phyloP scores from a whole-genome alignment of 1,139 yeast genomes.

The Eremothecium sinecaudum region DNA sequence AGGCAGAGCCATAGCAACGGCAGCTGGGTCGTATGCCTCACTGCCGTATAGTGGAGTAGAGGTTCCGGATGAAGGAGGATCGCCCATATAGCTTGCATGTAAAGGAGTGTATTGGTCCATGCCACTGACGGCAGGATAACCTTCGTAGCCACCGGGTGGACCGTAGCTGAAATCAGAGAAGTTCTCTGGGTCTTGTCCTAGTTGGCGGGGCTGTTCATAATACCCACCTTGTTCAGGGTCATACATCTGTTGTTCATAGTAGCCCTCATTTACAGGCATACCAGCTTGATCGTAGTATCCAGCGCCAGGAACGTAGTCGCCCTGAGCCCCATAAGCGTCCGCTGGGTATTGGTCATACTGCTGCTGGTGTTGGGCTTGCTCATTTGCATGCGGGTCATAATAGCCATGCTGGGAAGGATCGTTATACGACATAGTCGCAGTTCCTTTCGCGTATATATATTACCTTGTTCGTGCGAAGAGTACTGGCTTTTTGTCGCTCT shows the following conservation, averaged over 20 bases:
- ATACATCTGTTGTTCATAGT: slow-evolving; percentile 13
- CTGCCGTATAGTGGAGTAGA: slow-evolving; percentile 92
- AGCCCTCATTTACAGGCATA: slow-evolving; percentile 1
- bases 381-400: slow-evolving; percentile 6
- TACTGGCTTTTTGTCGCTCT: too few species aligned
- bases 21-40: slow-evolving; percentile 57
- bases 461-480: too few species aligned
- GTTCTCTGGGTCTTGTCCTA: slow-evolving; percentile 59
- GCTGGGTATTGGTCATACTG: slow-evolving; percentile 15
- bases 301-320: slow-evolving; percentile 11
- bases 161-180: slow-evolving; percentile 72
- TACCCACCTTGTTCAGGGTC: slow-evolving; percentile 32
- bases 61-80: slow-evolving; percentile 83
- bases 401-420: slow-evolving; percentile 10
- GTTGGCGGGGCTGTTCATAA: slow-evolving; percentile 43
- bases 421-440: slow-evolving; percentile 12
- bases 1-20: slow-evolving; percentile 40
- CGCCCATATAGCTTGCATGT: slow-evolving; percentile 67
- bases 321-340: slow-evolving; percentile 11
- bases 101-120: slow-evolving; percentile 76
- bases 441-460: too few species aligned
- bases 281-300: slow-evolving; percentile 13
- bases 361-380: background rate
- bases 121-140: slow-evolving; percentile 35
- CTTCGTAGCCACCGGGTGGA: slow-evolving; percentile 61